phyloP scores from a whole-genome alignment of 2,329 filamentous ascomycete genomes.

The Penicillium sclerotiorum region DNA sequence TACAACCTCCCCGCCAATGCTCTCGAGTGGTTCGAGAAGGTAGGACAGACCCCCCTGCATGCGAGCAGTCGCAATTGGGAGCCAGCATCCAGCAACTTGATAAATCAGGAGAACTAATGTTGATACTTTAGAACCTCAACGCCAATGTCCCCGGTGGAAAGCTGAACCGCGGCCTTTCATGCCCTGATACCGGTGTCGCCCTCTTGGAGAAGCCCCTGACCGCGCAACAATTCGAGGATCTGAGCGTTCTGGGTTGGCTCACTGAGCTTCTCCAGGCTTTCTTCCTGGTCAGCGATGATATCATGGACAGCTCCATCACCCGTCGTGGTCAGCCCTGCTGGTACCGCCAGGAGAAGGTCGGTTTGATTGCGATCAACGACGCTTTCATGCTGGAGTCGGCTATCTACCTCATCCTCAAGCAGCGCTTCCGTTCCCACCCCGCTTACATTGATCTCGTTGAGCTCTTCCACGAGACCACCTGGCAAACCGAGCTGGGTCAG shows the following conservation, averaged over 20 bases:
- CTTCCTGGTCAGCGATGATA: slow-evolving; percentile 98
- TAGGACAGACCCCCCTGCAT: slow-evolving; percentile 44
- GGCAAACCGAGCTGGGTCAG: slow-evolving; percentile 95
- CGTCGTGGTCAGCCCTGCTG: slow-evolving; percentile 93
- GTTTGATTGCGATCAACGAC: slow-evolving; percentile 98
- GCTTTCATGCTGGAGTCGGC: slow-evolving; percentile 89
- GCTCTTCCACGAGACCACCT: slow-evolving; percentile 92
- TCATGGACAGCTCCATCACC: slow-evolving; percentile 96
- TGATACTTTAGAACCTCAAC: slow-evolving; percentile 67
- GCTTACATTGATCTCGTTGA: slow-evolving; percentile 90
- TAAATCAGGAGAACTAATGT: slow-evolving; percentile 1
- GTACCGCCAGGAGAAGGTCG: slow-evolving; percentile 87
- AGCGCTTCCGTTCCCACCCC: slow-evolving; percentile 86
- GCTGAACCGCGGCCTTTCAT: slow-evolving; percentile 98
- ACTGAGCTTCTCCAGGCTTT: slow-evolving; percentile 98
- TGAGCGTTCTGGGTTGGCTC: slow-evolving; percentile 91
- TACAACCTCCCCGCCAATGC: slow-evolving; percentile 84
- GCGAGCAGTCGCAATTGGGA: background rate
- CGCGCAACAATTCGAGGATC: slow-evolving; percentile 82
- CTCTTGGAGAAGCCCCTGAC: slow-evolving; percentile 72
- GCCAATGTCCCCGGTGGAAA: slow-evolving; percentile 91
- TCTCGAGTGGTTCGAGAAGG: slow-evolving; percentile 83
- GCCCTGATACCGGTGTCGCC: slow-evolving; percentile 84
- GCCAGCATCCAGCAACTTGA: slow-evolving; percentile 1
- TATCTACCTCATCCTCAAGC: slow-evolving; percentile 91